Evolutionary conservation across 2,329 filamentous ascomycete species (phyloP).

Genomic region (Fusarium bulbicola): DNA sequence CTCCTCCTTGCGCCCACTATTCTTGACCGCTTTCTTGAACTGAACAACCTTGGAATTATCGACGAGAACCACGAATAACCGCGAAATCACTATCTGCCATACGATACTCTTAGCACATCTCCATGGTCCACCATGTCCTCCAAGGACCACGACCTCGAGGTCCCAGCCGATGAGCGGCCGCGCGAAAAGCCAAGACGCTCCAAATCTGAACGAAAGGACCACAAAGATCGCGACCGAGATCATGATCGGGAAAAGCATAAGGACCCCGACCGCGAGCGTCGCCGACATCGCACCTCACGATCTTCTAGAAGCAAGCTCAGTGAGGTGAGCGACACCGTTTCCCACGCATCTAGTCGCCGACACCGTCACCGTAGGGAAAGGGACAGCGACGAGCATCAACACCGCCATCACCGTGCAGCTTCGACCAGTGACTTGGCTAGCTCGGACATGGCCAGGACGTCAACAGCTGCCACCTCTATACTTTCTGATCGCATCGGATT

Average conservation of each 20-base stretch:
- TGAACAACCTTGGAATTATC: conserved; percentile 10
- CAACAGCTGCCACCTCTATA: conserved; percentile 46
- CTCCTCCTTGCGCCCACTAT: conserved; percentile 11
- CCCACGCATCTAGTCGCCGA: conserved; percentile 49
- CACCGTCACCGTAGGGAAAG: conserved; percentile 46
- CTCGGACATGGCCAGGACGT: conserved; percentile 54
- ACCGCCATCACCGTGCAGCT: conserved; percentile 39
- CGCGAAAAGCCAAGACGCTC: conserved; percentile 53
- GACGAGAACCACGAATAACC: conserved; percentile 15
- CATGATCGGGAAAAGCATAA: conserved; percentile 46
- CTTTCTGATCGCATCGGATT: conserved; percentile 59
- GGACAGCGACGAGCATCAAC: conserved; percentile 48
- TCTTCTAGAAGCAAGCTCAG: conserved; percentile 54
- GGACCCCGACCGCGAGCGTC: conserved; percentile 48
- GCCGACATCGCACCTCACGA: conserved; percentile 52
- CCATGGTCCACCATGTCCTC: conserved; percentile 52
- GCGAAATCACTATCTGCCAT: conserved; percentile 1
- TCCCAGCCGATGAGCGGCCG: conserved; percentile 48
- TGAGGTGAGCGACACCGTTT: conserved; percentile 53
- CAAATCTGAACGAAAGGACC: conserved; percentile 52
- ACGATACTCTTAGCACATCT: conserved; percentile 8
- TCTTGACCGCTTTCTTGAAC: conserved; percentile 29
- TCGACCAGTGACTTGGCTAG: conserved; percentile 59
- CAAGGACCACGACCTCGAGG: conserved; percentile 54
- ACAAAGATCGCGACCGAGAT: conserved; percentile 48